These are phyloP conservation scores for Xylaria scruposa DNA, from an alignment of 495 filamentous ascomycete genomes.

Conservation along the genomic window DNA sequence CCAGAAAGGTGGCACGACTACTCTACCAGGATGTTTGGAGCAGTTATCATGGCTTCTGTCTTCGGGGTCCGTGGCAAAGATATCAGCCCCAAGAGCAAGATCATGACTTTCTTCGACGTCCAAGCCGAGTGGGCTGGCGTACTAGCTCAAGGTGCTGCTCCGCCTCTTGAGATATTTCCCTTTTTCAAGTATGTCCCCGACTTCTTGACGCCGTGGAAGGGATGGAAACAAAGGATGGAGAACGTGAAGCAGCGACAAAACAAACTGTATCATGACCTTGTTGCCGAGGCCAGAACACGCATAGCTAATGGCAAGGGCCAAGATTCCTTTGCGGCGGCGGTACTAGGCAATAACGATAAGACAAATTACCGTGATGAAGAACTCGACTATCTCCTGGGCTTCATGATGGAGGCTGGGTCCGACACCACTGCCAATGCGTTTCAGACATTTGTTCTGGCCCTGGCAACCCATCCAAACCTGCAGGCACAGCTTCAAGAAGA, in stretches of 20 bases:
- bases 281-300: constrained; percentile 7
- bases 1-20: constrained; percentile 28
- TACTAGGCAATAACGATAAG: constrained; percentile 1
- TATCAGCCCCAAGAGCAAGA: constrained; percentile 13
- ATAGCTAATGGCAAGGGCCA: constrained; percentile 19
- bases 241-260: constrained; percentile 16
- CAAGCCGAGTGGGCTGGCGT: constrained; percentile 23
- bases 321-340: constrained; percentile 17
- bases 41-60: constrained; percentile 35
- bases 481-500: constrained; percentile 1
- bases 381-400: background rate
- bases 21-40: constrained; percentile 34
- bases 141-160: constrained; percentile 31
- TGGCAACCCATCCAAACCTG: background rate
- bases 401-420: background rate
- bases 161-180: constrained; percentile 19
- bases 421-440: background rate
- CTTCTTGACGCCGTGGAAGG: constrained; percentile 21
- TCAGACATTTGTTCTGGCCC: background rate
- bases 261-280: constrained; percentile 23
- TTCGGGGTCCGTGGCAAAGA: constrained; percentile 24
- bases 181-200: constrained; percentile 15
- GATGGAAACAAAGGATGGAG: constrained; percentile 17
- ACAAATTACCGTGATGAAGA: background rate
- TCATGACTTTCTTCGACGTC: constrained; percentile 23